phyloP scores from a whole-genome alignment of 208 protist species.

The Leishmania major region DNA sequence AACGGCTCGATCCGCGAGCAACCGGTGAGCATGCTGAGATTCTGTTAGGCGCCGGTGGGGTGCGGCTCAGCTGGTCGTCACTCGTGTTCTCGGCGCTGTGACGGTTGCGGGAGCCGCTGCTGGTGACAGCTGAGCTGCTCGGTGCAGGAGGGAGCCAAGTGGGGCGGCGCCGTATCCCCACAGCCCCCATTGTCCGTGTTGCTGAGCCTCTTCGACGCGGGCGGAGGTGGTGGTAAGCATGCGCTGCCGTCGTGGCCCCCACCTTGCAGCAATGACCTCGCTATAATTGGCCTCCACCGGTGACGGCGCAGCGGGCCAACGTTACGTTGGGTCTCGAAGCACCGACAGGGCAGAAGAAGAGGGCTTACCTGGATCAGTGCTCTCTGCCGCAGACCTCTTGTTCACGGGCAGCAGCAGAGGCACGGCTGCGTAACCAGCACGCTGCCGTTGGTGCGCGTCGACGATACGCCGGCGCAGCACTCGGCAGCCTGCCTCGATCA shows the following conservation, averaged over 20 bases:
- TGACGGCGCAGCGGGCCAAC: not conserved
- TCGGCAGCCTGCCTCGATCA: slow-evolving; percentile 39
- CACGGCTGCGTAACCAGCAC: slow-evolving; percentile 1
- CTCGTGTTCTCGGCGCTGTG: not conserved
- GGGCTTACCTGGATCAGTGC: not conserved
- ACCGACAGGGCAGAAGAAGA: not conserved
- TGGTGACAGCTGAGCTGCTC: not conserved
- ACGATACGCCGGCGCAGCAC: slow-evolving; percentile 26
- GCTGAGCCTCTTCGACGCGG: not conserved
- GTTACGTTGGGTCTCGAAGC: not conserved
- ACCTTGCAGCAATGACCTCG: not conserved
- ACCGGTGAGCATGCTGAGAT: not conserved
- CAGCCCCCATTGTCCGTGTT: not conserved
- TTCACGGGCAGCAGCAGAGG: slow-evolving; percentile 14
- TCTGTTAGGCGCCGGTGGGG: not conserved
- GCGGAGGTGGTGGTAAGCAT: not conserved
- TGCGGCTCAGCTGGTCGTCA: not conserved
- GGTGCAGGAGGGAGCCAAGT: not conserved
- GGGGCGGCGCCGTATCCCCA: not conserved
- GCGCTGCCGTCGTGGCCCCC: not conserved
- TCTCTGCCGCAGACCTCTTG: not conserved
- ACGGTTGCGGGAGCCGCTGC: not conserved
- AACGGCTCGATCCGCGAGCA: not conserved
- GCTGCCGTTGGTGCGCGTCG: slow-evolving; percentile 5
- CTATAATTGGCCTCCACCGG: not conserved